phyloP scores from a whole-genome alignment of 805 yeast genomes.

The Saccharomycopsis sp. region DNA sequence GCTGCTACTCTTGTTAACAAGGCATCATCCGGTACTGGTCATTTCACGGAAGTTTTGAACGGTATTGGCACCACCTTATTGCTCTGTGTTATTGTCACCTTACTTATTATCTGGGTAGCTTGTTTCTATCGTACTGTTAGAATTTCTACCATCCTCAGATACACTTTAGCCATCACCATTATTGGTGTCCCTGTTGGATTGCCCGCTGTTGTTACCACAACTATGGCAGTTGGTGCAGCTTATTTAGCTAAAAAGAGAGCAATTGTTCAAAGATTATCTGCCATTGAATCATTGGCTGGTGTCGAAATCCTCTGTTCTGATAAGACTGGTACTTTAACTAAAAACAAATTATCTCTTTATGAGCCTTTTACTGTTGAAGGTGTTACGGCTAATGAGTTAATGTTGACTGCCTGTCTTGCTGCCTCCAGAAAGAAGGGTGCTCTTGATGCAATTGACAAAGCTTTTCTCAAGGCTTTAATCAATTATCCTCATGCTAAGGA shows the following conservation, averaged over 20 bases:
- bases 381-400: slow-evolving; percentile 88
- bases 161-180: slow-evolving; percentile 89
- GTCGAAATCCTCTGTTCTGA: slow-evolving; percentile 96
- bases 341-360: slow-evolving; percentile 89
- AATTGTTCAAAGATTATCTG: slow-evolving; percentile 91
- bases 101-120: slow-evolving; percentile 85
- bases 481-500: slow-evolving; percentile 85
- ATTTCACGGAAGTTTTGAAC: slow-evolving; percentile 92
- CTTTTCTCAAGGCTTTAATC: slow-evolving; percentile 86
- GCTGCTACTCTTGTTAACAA: slow-evolving; percentile 94
- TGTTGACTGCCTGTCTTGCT: slow-evolving; percentile 96
- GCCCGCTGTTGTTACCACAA: slow-evolving; percentile 96
- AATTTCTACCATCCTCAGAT: slow-evolving; percentile 81
- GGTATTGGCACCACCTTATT: slow-evolving; percentile 91
- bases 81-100: slow-evolving; percentile 78
- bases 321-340: slow-evolving; percentile 96
- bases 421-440: slow-evolving; percentile 97
- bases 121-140: slow-evolving; percentile 85
- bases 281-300: slow-evolving; percentile 95
- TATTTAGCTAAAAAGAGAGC: slow-evolving; percentile 94
- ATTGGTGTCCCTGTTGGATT: slow-evolving; percentile 98
- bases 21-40: slow-evolving; percentile 89
- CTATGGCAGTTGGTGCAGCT: slow-evolving; percentile 99
- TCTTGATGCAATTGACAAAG: slow-evolving; percentile 94
- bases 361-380: slow-evolving; percentile 97